phyloP scores from a whole-genome alignment of 2,329 filamentous ascomycete genomes.

The Tolypocladium tundrense region DNA sequence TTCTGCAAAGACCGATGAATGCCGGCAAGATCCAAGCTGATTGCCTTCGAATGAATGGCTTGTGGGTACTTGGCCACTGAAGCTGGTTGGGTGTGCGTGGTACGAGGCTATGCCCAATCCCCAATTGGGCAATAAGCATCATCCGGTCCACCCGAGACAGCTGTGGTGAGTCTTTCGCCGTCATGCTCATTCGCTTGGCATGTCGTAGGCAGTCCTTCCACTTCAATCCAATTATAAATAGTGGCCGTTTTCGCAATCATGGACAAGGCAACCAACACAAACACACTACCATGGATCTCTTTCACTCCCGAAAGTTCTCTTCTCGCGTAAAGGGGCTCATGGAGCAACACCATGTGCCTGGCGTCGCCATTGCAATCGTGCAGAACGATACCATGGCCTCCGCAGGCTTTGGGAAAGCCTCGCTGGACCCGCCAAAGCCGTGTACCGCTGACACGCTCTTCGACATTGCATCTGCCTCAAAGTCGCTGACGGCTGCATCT shows the following conservation, averaged over 20 bases:
- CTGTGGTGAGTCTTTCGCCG: no score
- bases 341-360: conserved; percentile 10
- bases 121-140: no score
- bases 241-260: neutral
- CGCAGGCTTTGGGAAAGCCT: conserved; percentile 11
- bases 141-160: no score
- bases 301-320: conserved; percentile 8
- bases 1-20: no score
- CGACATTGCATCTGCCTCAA: conserved; percentile 15
- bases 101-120: no score
- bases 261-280: neutral
- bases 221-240: neutral
- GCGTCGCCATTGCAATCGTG: conserved; percentile 13
- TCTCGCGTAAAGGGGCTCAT: conserved; percentile 9
- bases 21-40: no score
- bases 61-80: no score
- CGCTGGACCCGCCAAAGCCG: conserved; percentile 6
- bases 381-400: conserved; percentile 9
- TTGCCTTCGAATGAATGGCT: no score
- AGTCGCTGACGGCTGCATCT: conserved; percentile 15
- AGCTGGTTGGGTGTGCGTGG: no score
- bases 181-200: no score
- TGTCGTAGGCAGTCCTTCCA: no score
- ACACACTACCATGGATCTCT: conserved; percentile 6
- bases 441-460: conserved; percentile 16